Percentiles rank a stretch among this genome's conserved stretches.
phyloP scores from a whole-genome alignment of 768 basidiomycete genomes.

The Rhodosporidiobolus odoratus region DNA sequence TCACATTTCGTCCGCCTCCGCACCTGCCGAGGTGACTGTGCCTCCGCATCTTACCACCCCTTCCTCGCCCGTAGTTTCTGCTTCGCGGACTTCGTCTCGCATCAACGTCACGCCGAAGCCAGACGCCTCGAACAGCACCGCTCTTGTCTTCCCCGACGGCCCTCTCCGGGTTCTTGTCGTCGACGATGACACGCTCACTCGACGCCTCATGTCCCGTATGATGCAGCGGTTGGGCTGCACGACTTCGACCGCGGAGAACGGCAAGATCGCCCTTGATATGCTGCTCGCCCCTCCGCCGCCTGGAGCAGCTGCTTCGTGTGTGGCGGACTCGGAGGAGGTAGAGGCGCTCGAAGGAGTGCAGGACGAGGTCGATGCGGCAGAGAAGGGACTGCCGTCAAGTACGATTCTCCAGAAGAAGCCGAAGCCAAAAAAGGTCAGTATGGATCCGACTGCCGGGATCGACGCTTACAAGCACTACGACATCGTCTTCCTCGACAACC shows the following conservation, averaged over 20 bases:
- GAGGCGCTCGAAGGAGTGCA: neutral
- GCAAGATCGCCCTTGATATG: slow-evolving; percentile 67
- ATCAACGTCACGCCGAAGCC: neutral
- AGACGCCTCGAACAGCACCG: neutral
- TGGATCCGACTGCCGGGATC: slow-evolving; percentile 17
- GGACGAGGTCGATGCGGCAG: slow-evolving; percentile 9
- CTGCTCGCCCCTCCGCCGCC: slow-evolving; percentile 52
- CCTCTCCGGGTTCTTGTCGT: slow-evolving; percentile 41
- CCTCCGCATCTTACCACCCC: neutral
- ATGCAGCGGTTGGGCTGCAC: slow-evolving; percentile 70
- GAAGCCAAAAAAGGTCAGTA: slow-evolving; percentile 15
- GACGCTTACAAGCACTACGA: slow-evolving; percentile 45
- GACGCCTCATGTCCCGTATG: slow-evolving; percentile 72
- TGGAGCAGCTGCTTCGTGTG: too few species aligned
- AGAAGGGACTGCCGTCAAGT: neutral
- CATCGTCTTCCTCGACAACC: slow-evolving; percentile 62
- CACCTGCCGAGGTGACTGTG: slow-evolving; percentile 17
- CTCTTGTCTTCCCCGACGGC: slow-evolving; percentile 27
- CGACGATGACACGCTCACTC: slow-evolving; percentile 64
- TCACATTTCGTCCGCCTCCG: slow-evolving; percentile 25
- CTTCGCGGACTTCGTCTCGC: neutral
- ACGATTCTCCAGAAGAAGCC: slow-evolving; percentile 2
- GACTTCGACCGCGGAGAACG: slow-evolving; percentile 79
- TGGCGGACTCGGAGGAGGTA: too few species aligned
- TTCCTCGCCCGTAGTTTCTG: slow-evolving; percentile 1